Evolutionary conservation across 371 early-diverging fungal species (phyloP).

Genomic region (Choanephora cucurbitarum): DNA sequence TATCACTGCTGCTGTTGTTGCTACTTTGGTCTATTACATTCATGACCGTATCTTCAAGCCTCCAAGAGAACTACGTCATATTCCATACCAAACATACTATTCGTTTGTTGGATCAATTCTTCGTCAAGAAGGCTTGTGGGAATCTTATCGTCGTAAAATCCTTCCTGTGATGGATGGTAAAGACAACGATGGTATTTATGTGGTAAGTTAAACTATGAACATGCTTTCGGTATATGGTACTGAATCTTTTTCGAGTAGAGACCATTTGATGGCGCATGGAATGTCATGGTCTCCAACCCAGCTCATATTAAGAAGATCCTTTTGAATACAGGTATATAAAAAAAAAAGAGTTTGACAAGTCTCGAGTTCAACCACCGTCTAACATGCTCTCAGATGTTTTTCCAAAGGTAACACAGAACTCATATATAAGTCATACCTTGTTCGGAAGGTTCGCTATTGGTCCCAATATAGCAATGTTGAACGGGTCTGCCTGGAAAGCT

Average conservation of each 20-base stretch:
- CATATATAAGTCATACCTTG: background rate
- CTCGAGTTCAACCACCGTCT: too few relatives aligned
- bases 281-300: too few relatives aligned
- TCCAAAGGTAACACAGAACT: background rate
- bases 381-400: background rate
- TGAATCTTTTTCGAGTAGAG: too few relatives aligned
- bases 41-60: background rate
- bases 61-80: background rate
- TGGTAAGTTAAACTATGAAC: background rate
- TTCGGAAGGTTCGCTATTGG: background rate
- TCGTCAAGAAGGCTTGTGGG: background rate
- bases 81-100: background rate
- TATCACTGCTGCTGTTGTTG: background rate
- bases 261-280: too few relatives aligned
- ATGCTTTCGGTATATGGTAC: too few relatives aligned
- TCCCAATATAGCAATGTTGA: background rate
- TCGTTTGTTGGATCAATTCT: background rate
- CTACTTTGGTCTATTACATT: background rate
- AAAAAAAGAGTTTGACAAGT: too few relatives aligned
- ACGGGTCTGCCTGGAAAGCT: slow-evolving; percentile 36
- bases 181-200: background rate
- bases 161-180: background rate
- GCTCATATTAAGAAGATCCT: too few relatives aligned
- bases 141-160: background rate
- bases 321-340: too few relatives aligned